Evolutionary conservation across 148 eudicot species (phyloP), one percentile per base, ranked within the genome.

Genomic region (Fagopyrum tataricum): DNA sequence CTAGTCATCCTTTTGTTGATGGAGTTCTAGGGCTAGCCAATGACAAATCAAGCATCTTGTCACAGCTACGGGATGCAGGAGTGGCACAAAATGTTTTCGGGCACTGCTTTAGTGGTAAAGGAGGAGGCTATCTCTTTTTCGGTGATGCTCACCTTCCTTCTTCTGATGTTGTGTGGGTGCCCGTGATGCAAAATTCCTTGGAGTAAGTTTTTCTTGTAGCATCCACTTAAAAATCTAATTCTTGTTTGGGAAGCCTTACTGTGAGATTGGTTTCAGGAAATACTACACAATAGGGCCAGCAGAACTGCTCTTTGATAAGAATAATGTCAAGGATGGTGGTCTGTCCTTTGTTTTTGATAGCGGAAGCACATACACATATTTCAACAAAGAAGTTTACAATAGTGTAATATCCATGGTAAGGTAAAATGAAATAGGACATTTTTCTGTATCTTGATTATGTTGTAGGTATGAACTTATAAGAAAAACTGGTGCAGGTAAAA

Each of bases 301-400:
- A 15, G 92, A 95, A 61, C 81, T 95, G 55, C 81, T 67, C 23
- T 85, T 84, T 74, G 85, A 79, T 68, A 87, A 83, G 59, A 44
- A 81, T 76, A 90, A 77, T 13, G 86, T 87, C 44, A 40, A 82
- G 7, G 87, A 88, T 75, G 86, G 73, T 24, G 81, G 84, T 66
- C 82, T 88, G 59, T 31, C 37, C 37, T 76, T 95, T 61, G 76
- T 91, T 76, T 83, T 95, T 76, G 98, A 95, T 74, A 91, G 93
- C 79, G 98, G 98, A 72, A 95, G 98, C 79, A 95, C 98, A 14
- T 95, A 81, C 74, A 90, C 86, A 51, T 95, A 95, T 82, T 79
- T 95, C 67, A 87, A 55, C 83, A 72, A 81, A 46, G 58, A 82
- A 80, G 88, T 87, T 73, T 90, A 91, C 67, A 73, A 80, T 77